Base-by-base conservation (phyloP, 163 green algal species). In the Botryococcus braunii region DNA sequence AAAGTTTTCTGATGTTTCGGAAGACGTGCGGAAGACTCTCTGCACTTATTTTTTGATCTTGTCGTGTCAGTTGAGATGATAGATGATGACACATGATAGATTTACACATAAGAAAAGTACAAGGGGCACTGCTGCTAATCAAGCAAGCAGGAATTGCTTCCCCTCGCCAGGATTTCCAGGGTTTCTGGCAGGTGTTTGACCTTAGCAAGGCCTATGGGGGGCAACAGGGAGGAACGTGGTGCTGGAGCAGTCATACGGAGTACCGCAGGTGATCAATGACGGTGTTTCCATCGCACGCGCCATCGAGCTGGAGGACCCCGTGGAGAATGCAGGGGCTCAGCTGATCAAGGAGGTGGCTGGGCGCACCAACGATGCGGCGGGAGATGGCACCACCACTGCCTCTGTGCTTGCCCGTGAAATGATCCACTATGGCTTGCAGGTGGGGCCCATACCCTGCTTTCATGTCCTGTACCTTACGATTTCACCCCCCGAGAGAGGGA, bases 321-420 rank as follows among this genome's bases (percentile, higher is more conserved):
- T 97, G 56, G 95, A 99, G 83, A 99, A 99, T 60, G 93, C 95
- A 27, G 95, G 95, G n/a, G 94, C 94, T 0, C 95, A 98, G 86
- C 88, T 99, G 17, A 97, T 99, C 84, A 97, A 98, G 81, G 95
- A 99, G 86, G 92, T 92, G 65, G 94, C 94, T 37, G 95, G 94
- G 56, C 88, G 89, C 62, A 98, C 94, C 66, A 99, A 99, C 77
- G 94, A 99, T 79, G 84, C 88, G 38, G 94, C 94, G 38, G 94
- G 94, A 48, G 94, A 99, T 69, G 94, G 94, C 76, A 99, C 94
- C 72, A 99, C 94, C 71, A 99, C 94, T 62, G 94, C 94, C 23
- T 91, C 85, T 9, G 86, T 98, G 55, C 82, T 99, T 69, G 93
- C 94, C 1, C 80, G 92, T n/a, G 93, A 97, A 76, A 92, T 99